Conservation (phyloP, 83 land plant species). For the Thuja plicata region DNA sequence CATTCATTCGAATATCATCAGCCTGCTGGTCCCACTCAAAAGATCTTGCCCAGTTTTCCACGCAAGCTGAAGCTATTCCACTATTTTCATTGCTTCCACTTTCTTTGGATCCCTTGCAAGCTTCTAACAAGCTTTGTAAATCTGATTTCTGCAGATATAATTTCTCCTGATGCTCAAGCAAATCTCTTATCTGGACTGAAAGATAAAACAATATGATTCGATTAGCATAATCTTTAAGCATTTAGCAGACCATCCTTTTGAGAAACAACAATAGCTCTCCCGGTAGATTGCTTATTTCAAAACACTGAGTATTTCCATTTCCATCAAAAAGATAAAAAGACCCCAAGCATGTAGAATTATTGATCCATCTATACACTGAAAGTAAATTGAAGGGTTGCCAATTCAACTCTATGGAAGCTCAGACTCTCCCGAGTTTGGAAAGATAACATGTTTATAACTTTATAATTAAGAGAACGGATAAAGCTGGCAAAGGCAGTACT, state of each 20-base stretch:
- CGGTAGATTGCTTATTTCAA: neutral
- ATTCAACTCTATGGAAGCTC: neutral
- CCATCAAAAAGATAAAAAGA: neutral
- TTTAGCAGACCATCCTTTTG: neutral
- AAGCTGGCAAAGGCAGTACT: neutral
- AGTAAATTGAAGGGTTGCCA: neutral
- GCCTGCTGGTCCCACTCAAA: constrained; percentile 91
- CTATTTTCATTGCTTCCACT: neutral
- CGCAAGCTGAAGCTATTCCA: constrained; percentile 20
- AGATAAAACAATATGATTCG: neutral
- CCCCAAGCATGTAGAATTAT: neutral
- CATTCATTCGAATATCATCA: constrained; percentile 77
- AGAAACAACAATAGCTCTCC: neutral
- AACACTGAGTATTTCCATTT: neutral
- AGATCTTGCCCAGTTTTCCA: constrained; percentile 63
- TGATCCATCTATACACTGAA: neutral
- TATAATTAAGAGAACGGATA: neutral
- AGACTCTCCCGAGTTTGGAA: neutral
- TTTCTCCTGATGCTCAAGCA: constrained; percentile 72
- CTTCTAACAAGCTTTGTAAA: constrained; percentile 58
- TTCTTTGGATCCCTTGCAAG: constrained; percentile 21
- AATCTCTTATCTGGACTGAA: constrained; percentile 69
- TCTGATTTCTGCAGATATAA: constrained; percentile 65
- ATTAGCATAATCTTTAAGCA: neutral
- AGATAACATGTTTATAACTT: neutral